Base-by-base conservation (phyloP, 2,329 filamentous ascomycete species). In the Laburnicola sp. region DNA sequence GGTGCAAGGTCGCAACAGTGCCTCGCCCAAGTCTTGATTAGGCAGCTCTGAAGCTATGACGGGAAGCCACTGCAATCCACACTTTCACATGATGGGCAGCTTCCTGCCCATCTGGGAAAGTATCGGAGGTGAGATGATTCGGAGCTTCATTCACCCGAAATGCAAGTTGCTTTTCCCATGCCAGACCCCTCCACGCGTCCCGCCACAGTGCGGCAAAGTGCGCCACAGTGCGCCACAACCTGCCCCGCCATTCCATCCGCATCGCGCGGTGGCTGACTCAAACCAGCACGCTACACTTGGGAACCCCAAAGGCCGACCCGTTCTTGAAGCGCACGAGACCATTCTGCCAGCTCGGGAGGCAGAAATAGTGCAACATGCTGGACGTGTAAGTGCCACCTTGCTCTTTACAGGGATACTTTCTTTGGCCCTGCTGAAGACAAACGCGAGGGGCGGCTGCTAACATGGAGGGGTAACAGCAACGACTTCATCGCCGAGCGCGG, bases 401-500 rank as follows among this genome's bases (percentile, higher is more conserved):
- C 30, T 28, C 41, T 26, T 30, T 26, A 27, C 31, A 11, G 11
- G 30, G 23, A 26, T 26, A 23, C 30, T 31, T 11, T 10, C 26
- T 41, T 25, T 4, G 11, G 16, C 7, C 25, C 9, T 10, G n/a
- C 30, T 16, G 21, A 26, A 27, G 16, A 30, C 31, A 27, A 34
- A 25, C 25, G 16, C 6, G 16, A 31, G 35, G 35, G 44, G 32
- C 6, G 27, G 32, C 37, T 39, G 45, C 57, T 66, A 45, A 66
- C 44, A 50, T 53, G 38, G 51, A 34, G 59, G 57, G 59, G 57
- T 43, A 56, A 76, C 66, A 72, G 78, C 51, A 77, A 79, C 66
- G 78, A 80, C 66, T 80, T 80, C 69, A 79, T 80, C 64, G 70
- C 83, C 71, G 91, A 97, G 75, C 88, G 91, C 65, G 94, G 93